phyloP scores from a whole-genome alignment of 2,329 filamentous ascomycete species.

The Talaromyces islandicus region DNA sequence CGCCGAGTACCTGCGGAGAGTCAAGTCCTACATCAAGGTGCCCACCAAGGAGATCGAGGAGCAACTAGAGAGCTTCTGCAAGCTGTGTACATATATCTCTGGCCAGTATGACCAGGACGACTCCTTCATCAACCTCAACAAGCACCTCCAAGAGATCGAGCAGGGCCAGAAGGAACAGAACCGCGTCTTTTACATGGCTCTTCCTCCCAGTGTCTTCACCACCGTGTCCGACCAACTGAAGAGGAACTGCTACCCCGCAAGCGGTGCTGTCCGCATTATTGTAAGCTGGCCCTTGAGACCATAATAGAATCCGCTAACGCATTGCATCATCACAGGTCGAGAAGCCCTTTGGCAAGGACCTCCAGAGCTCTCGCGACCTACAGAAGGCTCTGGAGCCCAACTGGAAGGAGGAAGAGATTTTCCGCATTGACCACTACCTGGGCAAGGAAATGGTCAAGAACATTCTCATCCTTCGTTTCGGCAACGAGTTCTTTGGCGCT shows the following conservation, averaged over 20 bases:
- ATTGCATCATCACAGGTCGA: constrained; percentile 62
- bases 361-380: constrained; percentile 86
- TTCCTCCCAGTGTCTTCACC: constrained; percentile 96
- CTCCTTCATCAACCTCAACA: constrained; percentile 78
- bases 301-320: background rate
- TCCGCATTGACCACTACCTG: constrained; percentile 98
- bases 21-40: constrained; percentile 98
- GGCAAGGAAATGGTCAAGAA: constrained; percentile 99
- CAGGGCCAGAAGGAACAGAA: constrained; percentile 75
- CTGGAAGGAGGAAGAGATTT: constrained; percentile 98
- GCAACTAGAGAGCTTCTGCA: constrained; percentile 84
- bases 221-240: constrained; percentile 96
- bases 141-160: constrained; percentile 82
- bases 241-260: constrained; percentile 90
- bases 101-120: constrained; percentile 98
- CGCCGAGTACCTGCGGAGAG: constrained; percentile 85
- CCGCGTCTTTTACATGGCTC: constrained; percentile 97
- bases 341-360: constrained; percentile 98
- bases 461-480: constrained; percentile 94
- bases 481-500: constrained; percentile 96
- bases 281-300: constrained; percentile 49
- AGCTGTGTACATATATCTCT: constrained; percentile 86
- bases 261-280: constrained; percentile 88
- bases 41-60: constrained; percentile 96
- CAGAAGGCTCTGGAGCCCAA: constrained; percentile 93